These are phyloP conservation scores for Bipolaris bicolor DNA, from an alignment of 2,329 filamentous ascomycete species.

Conservation along the genomic window DNA sequence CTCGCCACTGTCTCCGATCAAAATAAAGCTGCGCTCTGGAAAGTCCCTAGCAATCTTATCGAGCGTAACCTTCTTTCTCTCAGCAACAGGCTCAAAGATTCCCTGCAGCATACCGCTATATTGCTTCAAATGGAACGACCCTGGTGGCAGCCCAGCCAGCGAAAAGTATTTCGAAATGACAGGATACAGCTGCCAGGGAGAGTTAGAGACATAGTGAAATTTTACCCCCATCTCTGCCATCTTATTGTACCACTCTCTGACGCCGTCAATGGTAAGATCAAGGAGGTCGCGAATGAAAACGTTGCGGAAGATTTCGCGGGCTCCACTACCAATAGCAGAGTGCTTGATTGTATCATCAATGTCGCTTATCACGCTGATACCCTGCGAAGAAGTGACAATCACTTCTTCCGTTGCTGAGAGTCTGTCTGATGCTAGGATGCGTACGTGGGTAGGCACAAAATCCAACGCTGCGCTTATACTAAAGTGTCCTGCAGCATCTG, in stretches of 20 bases:
- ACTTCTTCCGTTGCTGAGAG: constrained; percentile 82
- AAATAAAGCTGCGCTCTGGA: constrained; percentile 83
- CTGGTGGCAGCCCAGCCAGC: constrained; percentile 77
- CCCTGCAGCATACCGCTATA: constrained; percentile 97
- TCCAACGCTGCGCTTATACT: constrained; percentile 77
- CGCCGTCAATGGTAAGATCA: constrained; percentile 83
- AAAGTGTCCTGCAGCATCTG: constrained; percentile 91
- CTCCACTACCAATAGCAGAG: constrained; percentile 85
- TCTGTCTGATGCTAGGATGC: constrained; percentile 83
- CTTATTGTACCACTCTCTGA: constrained; percentile 84
- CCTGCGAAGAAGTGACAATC: constrained; percentile 74
- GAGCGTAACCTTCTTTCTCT: constrained; percentile 87
- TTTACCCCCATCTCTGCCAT: constrained; percentile 81
- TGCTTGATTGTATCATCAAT: constrained; percentile 98
- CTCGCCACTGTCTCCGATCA: constrained; percentile 95
- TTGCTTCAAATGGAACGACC: constrained; percentile 93
- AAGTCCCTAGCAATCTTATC: constrained; percentile 89
- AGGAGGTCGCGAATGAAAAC: constrained; percentile 87
- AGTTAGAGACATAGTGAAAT: constrained; percentile 98
- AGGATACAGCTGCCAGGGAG: constrained; percentile 96
- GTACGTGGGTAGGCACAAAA: constrained; percentile 88
- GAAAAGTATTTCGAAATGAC: constrained; percentile 86
- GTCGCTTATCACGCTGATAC: constrained; percentile 93
- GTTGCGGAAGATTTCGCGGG: constrained; percentile 94
- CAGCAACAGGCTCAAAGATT: constrained; percentile 95